Base-by-base conservation (phyloP, 2,329 filamentous ascomycete genomes). In the Harringtonia aguacate region DNA sequence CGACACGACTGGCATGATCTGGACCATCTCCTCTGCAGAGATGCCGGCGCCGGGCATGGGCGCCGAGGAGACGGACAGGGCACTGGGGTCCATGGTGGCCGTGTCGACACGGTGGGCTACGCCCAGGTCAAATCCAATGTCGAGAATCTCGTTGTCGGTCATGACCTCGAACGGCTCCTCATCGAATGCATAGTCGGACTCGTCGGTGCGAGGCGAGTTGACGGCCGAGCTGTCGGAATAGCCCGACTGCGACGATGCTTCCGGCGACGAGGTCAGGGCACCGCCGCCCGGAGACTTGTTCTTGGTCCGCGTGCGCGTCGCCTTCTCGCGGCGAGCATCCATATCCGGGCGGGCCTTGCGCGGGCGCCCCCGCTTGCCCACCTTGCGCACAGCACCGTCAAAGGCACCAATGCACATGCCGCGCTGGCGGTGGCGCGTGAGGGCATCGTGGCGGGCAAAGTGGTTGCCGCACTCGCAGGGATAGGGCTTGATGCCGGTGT, bases 351-450 rank as follows among this genome's bases (percentile, higher is more conserved):
- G 62, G 50, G 72, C 67, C 67, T 82, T 82, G 49, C 76, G 70
- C 7, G 79, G 79, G 17, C 79, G 67, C 9, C 79, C 79, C n/a
- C 75, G 69, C 65, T 79, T 79, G 36, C 74, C 75, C 8, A 71
- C 65, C 57, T 77, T 78, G 40, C 74, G 67, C 8, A 77, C 73
- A 14, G 76, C 67, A 33, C 89, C 89, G 50, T 94, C 87, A 55
- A 97, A 94, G 6, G 88, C 90, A 45, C 92, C 92, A 45, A 92
- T 83, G 63, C 92, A 98, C 86, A 95, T 95, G 44, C 90, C 92
- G 34, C 92, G 81, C 62, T 97, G 92, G 43, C 89, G 80, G 61
- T 98, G 92, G 45, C 92, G 79, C 20, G 92, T 97, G 43, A 98
- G 74, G 15, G 92, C 92, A 61, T 98, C 92, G 57, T 97, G 90